These are phyloP conservation scores for Geosmithia flava DNA, from an alignment of 2,329 filamentous ascomycete genomes.

Conservation along the genomic window DNA sequence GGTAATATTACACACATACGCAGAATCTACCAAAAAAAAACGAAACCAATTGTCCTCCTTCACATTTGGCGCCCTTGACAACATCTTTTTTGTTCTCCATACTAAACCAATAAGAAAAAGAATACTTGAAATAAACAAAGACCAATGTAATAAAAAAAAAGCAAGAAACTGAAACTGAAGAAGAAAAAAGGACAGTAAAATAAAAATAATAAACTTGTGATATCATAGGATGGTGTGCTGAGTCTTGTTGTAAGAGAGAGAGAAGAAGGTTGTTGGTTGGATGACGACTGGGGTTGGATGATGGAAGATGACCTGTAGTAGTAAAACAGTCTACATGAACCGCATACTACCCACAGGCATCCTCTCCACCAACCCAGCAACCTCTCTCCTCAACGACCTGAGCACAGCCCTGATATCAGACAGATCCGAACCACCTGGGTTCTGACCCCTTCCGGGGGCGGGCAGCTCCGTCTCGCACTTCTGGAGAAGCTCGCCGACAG, in stretches of 20 bases:
- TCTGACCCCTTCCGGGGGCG: conserved; percentile 23
- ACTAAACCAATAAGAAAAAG: background rate
- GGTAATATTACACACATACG: background rate
- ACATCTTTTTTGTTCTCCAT: background rate
- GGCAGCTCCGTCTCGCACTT: conserved; percentile 34
- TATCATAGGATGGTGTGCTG: too few species aligned
- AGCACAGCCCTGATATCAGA: conserved; percentile 29
- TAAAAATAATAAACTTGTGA: too few species aligned
- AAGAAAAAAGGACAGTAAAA: too few species aligned
- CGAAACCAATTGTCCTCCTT: background rate
- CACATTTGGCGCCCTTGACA: too few species aligned
- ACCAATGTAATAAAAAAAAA: too few species aligned
- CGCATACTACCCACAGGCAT: conserved; percentile 28
- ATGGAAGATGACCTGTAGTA: background rate
- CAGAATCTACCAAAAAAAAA: background rate
- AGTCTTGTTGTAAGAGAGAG: too few species aligned
- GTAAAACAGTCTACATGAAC: conserved; percentile 13
- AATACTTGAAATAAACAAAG: background rate
- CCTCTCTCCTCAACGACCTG: conserved; percentile 28
- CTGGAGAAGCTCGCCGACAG: conserved; percentile 36
- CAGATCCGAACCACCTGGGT: conserved; percentile 31
- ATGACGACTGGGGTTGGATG: too few species aligned
- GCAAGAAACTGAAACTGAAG: too few species aligned
- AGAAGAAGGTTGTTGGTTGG: too few species aligned
- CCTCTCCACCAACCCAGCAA: conserved; percentile 29